phyloP scores from a whole-genome alignment of 371 early-diverging fungal species.

The Zychaea mexicana region DNA sequence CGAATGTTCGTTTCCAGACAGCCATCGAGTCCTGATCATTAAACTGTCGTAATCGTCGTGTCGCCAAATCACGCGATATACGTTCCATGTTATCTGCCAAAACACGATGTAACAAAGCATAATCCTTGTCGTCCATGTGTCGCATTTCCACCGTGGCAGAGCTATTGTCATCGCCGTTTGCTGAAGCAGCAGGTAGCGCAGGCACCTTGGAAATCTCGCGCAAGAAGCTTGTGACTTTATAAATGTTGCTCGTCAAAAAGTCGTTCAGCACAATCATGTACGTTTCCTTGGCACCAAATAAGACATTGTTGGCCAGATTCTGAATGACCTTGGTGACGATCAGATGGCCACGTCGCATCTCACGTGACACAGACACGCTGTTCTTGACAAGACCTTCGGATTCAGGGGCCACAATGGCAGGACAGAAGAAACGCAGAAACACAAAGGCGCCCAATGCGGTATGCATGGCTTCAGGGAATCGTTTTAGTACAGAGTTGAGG shows the following conservation, averaged over 20 bases:
- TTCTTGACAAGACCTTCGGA: slow-evolving; percentile 54
- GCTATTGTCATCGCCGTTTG: neutral
- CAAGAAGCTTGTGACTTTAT: slow-evolving; percentile 64
- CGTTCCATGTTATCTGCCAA: slow-evolving; percentile 74
- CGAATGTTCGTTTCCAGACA: slow-evolving; percentile 58
- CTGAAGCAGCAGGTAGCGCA: neutral
- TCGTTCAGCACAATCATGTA: slow-evolving; percentile 89
- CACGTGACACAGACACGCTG: slow-evolving; percentile 31
- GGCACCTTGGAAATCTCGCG: slow-evolving; percentile 58
- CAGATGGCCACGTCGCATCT: slow-evolving; percentile 82
- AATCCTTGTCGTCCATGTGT: slow-evolving; percentile 63
- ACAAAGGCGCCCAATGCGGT: slow-evolving; percentile 94
- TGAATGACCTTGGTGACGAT: slow-evolving; percentile 94
- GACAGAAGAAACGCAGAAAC: slow-evolving; percentile 95
- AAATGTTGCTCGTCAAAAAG: slow-evolving; percentile 78
- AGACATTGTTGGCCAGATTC: slow-evolving; percentile 91
- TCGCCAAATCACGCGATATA: slow-evolving; percentile 64
- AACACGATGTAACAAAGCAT: slow-evolving; percentile 66
- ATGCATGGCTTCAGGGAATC: slow-evolving; percentile 86
- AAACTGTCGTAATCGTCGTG: slow-evolving; percentile 39
- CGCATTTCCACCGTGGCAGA: slow-evolving; percentile 17
- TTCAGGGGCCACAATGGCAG: slow-evolving; percentile 92
- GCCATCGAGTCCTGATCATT: slow-evolving; percentile 35
- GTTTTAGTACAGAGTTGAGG: slow-evolving; percentile 71
- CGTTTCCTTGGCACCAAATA: slow-evolving; percentile 92